Evolutionary conservation across 805 yeast species (phyloP), one percentile per base, ranked within the genome.

Genomic region (Ogataea methanolica): DNA sequence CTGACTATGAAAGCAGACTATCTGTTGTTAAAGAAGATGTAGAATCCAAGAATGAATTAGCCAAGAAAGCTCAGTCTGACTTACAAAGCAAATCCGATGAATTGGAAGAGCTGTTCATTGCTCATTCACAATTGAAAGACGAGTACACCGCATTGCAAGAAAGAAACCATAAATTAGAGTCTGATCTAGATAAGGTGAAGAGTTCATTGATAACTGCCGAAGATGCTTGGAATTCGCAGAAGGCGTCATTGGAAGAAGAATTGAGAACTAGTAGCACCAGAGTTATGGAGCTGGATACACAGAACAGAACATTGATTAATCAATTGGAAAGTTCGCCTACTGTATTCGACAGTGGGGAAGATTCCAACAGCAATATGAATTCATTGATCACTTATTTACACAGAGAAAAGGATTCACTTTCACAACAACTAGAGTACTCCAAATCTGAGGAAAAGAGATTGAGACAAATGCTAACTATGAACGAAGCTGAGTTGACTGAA

Each of bases 361-460:
- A 48, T 5, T 49, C 49, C n/a, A 63, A 58, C 37, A 57, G 58
- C 41, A 75, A 71, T 43, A 58, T 75, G 53, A 71, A 74, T 37
- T 82, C 83, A 52, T 74, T 88, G 26, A 67, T 89, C 34, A 61
- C 73, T 1, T 82, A 76, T 56, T 68, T 89, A 48, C 82, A 91
- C 41, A 80, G 84, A 51, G 95, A 88, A 54, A 85, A 83, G 57
- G 96, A 89, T 52, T 71, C 83, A 5, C 72, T 82, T 1, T 83
- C 80, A 42, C 75, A 81, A 8, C 85, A 82, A 55, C 68, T 80
- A 31, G 79, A 77, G 41, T 67, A 71, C 36, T 64, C 76, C 4
- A 61, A 66, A 11, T 78, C 80, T 48, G 94, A 86, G 55, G 74
- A 75, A 47, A 71, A 69, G 35, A 69, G 78, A 36, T 65, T 82